Evolutionary conservation across 2,329 filamentous ascomycete genomes (phyloP), one percentile per base, ranked within the genome.

Genomic region (Pseudocercospora macadamiae): DNA sequence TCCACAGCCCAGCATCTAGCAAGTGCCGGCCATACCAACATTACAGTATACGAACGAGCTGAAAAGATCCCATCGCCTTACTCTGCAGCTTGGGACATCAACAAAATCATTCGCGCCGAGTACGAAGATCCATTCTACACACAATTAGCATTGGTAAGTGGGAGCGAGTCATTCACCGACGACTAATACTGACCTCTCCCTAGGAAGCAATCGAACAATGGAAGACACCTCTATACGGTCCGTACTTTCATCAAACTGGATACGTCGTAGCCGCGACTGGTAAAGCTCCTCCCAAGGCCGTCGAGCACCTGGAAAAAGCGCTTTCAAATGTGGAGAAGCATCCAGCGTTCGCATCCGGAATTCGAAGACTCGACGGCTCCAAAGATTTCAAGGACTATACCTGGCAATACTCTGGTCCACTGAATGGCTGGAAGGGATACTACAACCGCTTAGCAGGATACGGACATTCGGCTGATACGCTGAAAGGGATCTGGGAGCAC

Each of bases 51-150:
- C 12, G 81, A 83, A 48, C 69, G 71, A 54, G 75, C 75, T 36
- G 68, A 72, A 8, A 70, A 74, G 8, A 77, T 80, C 53, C 83
- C 83, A 0, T 80, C 81, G 1, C 71, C 73, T 3, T 79, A 71
- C 65, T 85, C 84, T 0, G 85, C 62, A 34, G 64, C 62, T 14
- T 60, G 55, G 42, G 64, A 66, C 28, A 52, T 66, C 55, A 66
- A 66, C 60, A 66, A 66, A 60, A 85, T 86, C 63, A 78, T 86
- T 54, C 80, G 83, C 44, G 81, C 86, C 34, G 92, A 96, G 79
- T 97, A 97, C 71, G 86, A 89, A 9, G 86, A 92, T 70, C 78
- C 84, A 0, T 83, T 86, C 21, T 96, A 96, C 74, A 84, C 90
- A 7, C 77, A 80, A 6, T 84, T 96, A 39, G 90, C 83, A 1